Base-by-base conservation (phyloP, 1,284 basidiomycete species). In the Austropuccinia psidii region DNA sequence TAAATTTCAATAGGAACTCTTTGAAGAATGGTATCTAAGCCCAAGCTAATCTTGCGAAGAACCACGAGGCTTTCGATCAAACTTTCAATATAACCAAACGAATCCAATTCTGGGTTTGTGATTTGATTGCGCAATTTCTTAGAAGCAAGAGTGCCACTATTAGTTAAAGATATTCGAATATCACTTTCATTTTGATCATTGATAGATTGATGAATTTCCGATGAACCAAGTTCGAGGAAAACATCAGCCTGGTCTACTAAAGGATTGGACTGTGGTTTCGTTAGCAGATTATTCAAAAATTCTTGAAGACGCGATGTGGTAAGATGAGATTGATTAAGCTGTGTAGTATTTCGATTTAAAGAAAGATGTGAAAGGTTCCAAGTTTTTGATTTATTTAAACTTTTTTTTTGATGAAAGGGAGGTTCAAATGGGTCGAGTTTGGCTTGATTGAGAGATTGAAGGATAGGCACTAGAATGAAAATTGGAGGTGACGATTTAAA, bases 21-120 rank as follows among this genome's bases (percentile, higher is more conserved):
- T 81, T 98, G 94, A 0, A 87, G 84, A 39, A 98, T 84, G 49
- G 86, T 86, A 78, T 99, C 96, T 33, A 98, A 83, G 5, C 88
- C 92, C 62, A 84, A 86, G 2, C 91, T 91, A 0, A 98, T 85
- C 80, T 91, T 91, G 17, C 94, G 95, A 8, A 99, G 84, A 2
- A 92, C 88, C 11, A 93, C 89, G 11, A 98, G 84, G 11, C 93
- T 90, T 81, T 99, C 96, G 24, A 98, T 84, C 1, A 99, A 84
- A 21, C 88, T 91, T 82, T 98, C 96, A 77, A 98, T 89, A 80
- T 98, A 98, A 4, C 87, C 82, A 81, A 97, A 99, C 0, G 91
- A 93, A 80, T 98, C 92, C 21, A 87, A 84, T 81, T 98, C 96
- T 0, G 93, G 92, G 78, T 94, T 95, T 72, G 76, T 31, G 65